A percentile compares a stretch with the other conserved stretches of the same genome.
Evolutionary conservation across 805 yeast species (phyloP).

Genomic region (Debaryomyces prosopidis): DNA sequence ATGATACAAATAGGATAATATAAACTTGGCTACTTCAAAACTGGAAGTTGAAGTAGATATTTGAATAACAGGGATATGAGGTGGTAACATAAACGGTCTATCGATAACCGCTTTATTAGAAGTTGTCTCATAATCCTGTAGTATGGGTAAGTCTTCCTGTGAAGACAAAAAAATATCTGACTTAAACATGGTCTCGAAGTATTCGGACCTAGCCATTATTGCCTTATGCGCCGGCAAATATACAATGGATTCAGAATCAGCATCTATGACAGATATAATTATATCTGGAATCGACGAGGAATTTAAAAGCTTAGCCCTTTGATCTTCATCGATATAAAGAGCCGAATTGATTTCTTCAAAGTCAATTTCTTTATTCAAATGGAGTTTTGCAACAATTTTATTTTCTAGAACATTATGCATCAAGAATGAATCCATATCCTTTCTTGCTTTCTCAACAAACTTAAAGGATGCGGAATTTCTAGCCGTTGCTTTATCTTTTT

Average conservation of each 20-base stretch:
- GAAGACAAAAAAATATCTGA: conserved; percentile 35
- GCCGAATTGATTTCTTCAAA: conserved; percentile 29
- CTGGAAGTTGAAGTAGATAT: conserved; percentile 13
- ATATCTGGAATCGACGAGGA: conserved; percentile 46
- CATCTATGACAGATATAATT: conserved; percentile 38
- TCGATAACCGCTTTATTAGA: conserved; percentile 12
- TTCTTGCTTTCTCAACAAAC: conserved; percentile 36
- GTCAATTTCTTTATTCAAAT: conserved; percentile 24
- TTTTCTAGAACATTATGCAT: conserved; percentile 19
- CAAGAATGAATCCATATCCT: conserved; percentile 32
- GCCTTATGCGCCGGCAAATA: conserved; percentile 67
- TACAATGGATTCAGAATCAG: conserved; percentile 21
- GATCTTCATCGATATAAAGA: conserved; percentile 14
- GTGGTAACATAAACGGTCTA: conserved; percentile 9
- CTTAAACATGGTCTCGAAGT: conserved; percentile 62
- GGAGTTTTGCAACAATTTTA: conserved; percentile 10
- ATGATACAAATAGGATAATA: conserved; percentile 58
- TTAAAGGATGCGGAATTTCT: conserved; percentile 31
- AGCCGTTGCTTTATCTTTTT: conserved; percentile 23
- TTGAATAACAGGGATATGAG: conserved; percentile 14
- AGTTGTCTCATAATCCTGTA: conserved; percentile 1
- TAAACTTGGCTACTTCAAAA: conserved; percentile 44
- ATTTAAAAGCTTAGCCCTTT: conserved; percentile 23
- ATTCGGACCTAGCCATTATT: conserved; percentile 59
- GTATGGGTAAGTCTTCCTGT: conserved; percentile 15